A percentile compares a stretch with the other conserved stretches of the same genome.
Evolutionary conservation across 495 filamentous ascomycete species (phyloP).

Genomic region (Astrothelium subdiscretum): DNA sequence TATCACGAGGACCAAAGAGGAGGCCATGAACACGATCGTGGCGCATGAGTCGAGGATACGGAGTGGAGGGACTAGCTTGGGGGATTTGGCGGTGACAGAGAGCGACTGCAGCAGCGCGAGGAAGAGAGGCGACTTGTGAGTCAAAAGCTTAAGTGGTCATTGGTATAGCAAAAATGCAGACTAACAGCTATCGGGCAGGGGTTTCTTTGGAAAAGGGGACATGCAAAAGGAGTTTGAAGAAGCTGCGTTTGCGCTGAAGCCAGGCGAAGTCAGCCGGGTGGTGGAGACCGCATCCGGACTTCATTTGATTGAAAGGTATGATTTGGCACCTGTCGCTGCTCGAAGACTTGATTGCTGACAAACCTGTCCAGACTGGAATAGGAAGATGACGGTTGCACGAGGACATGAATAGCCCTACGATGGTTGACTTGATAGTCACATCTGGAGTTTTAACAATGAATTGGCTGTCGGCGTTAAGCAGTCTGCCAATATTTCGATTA

Average conservation of each 20-base stretch:
- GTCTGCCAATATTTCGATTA: not conserved
- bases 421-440: not conserved
- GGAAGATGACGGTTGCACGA: not conserved
- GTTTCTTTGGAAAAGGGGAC: slow-evolving; percentile 83
- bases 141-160: slow-evolving; percentile 7
- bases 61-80: slow-evolving; percentile 51
- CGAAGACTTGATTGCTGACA: not conserved
- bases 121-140: slow-evolving; percentile 82
- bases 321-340: not conserved
- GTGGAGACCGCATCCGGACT: slow-evolving; percentile 90
- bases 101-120: slow-evolving; percentile 91
- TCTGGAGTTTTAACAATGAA: not conserved
- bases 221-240: slow-evolving; percentile 99
- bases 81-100: slow-evolving; percentile 74
- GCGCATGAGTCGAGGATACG: slow-evolving; percentile 63
- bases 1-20: slow-evolving; percentile 78
- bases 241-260: slow-evolving; percentile 74
- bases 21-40: slow-evolving; percentile 66
- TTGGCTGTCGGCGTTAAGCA: not conserved
- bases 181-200: slow-evolving; percentile 35
- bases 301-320: slow-evolving; percentile 90
- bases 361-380: not conserved
- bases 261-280: slow-evolving; percentile 70
- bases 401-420: not conserved
- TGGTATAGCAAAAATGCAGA: not conserved